Conservation (phyloP, 768 basidiomycete genomes). For the Rubroboletus satanas region DNA sequence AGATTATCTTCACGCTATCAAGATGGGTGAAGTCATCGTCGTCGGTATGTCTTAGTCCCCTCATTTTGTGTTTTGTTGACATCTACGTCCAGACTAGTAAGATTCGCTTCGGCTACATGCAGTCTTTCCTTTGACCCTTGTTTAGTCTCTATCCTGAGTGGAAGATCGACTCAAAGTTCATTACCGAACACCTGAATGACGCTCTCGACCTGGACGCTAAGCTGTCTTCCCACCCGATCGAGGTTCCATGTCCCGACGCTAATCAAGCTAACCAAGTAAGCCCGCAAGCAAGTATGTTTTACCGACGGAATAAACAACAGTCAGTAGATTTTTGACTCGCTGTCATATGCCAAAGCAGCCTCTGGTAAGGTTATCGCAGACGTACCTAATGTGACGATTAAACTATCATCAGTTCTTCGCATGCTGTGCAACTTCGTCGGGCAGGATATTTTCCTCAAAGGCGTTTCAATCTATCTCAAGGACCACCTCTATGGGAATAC, state of each 20-base stretch:
- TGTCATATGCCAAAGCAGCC: slow-evolving; percentile 84
- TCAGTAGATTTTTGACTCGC: slow-evolving; percentile 79
- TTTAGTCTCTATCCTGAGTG: slow-evolving; percentile 76
- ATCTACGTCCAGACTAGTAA: slow-evolving; percentile 48
- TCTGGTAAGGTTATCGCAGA: slow-evolving; percentile 45
- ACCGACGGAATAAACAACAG: not conserved
- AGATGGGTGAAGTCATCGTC: slow-evolving; percentile 89
- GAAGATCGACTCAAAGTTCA: slow-evolving; percentile 79
- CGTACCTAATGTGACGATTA: not conserved
- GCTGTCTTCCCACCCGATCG: slow-evolving; percentile 86
- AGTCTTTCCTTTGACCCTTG: slow-evolving; percentile 1
- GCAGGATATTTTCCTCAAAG: slow-evolving; percentile 81
- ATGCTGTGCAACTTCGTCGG: slow-evolving; percentile 91
- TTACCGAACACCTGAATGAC: slow-evolving; percentile 68
- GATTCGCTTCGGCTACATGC: slow-evolving; percentile 7
- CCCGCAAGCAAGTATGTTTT: not conserved
- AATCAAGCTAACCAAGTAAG: slow-evolving; percentile 74
- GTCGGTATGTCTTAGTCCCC: slow-evolving; percentile 44
- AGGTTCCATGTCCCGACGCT: slow-evolving; percentile 85
- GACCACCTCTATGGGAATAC: slow-evolving; percentile 82
- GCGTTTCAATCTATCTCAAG: slow-evolving; percentile 90
- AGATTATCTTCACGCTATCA: slow-evolving; percentile 5
- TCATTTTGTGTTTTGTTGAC: slow-evolving; percentile 7
- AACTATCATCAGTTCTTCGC: slow-evolving; percentile 62
- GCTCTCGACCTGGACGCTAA: slow-evolving; percentile 84